A percentile compares a stretch with the other conserved stretches of the same genome.
Conservation (phyloP, 2,329 filamentous ascomycete genomes). For the Emmonsiellopsis sp. region DNA sequence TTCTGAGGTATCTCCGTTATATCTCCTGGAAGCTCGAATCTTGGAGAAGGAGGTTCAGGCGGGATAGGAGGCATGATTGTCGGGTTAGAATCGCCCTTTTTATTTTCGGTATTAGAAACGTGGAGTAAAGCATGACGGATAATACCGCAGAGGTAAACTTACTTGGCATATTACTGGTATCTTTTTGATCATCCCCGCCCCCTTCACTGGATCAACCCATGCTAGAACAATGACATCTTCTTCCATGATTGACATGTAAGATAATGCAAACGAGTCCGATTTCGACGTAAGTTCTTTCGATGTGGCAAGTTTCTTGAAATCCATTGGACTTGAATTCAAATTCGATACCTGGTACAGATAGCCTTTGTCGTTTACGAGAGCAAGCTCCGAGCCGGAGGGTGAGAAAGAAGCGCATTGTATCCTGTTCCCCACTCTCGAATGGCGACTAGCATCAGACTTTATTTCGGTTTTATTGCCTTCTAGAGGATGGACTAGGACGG, state of each 20-base stretch:
- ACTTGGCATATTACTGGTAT: conserved; percentile 12
- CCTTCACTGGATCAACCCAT: conserved; percentile 30
- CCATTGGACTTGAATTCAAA: conserved; percentile 30
- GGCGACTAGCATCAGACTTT: conserved; percentile 20
- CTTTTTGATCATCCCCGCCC: conserved; percentile 21
- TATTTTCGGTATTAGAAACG: not conserved
- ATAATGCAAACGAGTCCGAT: conserved; percentile 29
- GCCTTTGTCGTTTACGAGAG: conserved; percentile 34
- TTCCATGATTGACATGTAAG: conserved; percentile 28
- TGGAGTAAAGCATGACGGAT: no score
- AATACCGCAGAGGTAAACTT: not conserved
- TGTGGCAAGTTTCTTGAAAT: conserved; percentile 26
- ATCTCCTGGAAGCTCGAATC: not conserved
- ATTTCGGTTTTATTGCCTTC: conserved; percentile 29
- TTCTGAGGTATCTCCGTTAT: not conserved
- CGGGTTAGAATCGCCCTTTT: not conserved
- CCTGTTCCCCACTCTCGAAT: conserved; percentile 28
- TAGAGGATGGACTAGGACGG: conserved; percentile 30
- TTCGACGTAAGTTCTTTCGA: conserved; percentile 31
- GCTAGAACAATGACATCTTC: conserved; percentile 31
- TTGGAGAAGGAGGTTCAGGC: not conserved
- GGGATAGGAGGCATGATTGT: not conserved
- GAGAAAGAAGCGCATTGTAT: conserved; percentile 34
- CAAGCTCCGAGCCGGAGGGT: conserved; percentile 28
- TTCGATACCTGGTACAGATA: conserved; percentile 30